phyloP scores from a whole-genome alignment of 2,329 filamentous ascomycete species.

The Sarocladiaceae sp. region DNA sequence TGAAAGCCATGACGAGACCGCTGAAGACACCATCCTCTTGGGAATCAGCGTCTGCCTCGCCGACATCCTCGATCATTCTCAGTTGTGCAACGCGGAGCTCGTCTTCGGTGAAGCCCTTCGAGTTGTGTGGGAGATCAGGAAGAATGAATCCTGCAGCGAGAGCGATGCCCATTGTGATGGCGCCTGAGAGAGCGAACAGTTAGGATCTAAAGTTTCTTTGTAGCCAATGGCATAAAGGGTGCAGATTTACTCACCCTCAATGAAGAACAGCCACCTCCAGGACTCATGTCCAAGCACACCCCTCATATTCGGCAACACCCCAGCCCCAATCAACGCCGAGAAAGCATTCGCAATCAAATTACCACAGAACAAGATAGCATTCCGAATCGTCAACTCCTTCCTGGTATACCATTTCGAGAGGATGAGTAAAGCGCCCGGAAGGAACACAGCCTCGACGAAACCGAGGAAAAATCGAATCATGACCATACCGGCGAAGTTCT shows the following conservation, averaged over 20 bases:
- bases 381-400: constrained; percentile 48
- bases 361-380: constrained; percentile 55
- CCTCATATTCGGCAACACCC: constrained; percentile 56
- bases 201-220: background rate
- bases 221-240: background rate
- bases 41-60: constrained; percentile 49
- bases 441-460: constrained; percentile 60
- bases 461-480: constrained; percentile 55
- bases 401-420: constrained; percentile 66
- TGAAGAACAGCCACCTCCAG: constrained; percentile 58
- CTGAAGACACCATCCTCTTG: constrained; percentile 44
- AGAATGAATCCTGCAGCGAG: constrained; percentile 43
- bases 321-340: constrained; percentile 53
- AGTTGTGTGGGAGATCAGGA: constrained; percentile 52
- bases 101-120: constrained; percentile 54
- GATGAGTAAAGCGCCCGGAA: constrained; percentile 59
- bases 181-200: constrained; percentile 40
- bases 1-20: constrained; percentile 54
- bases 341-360: constrained; percentile 59
- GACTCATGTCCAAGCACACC: constrained; percentile 48
- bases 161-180: constrained; percentile 44
- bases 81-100: constrained; percentile 52
- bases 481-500: constrained; percentile 51
- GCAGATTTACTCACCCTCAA: constrained; percentile 19
- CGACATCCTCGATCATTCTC: constrained; percentile 54